Base-by-base conservation (phyloP, 805 yeast species). In the Lachancea lanzarotensis region DNA sequence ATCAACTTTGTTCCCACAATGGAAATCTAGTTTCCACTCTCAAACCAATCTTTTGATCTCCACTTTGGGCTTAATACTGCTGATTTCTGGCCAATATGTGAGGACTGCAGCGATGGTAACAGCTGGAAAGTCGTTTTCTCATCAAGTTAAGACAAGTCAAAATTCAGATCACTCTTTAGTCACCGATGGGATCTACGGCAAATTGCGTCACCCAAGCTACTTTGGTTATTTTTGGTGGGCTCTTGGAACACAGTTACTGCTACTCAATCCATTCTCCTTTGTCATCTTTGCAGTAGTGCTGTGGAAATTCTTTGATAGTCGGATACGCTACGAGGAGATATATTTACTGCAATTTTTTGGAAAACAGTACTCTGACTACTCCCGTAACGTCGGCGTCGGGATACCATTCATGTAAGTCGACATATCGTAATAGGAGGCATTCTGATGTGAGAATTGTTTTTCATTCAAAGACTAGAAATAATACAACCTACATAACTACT, bases 181-280 rank as follows among this genome's bases (percentile, higher is more conserved):
- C 11, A 86, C 87, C 0, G 52, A 64, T 10, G 98, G 97, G 0
- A 67, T 91, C 2, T 93, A 91, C 62, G 46, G 70, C 1, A 51
- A 65, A 20, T 66, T 77, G 13, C 72, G 98, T 49, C 98, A 93
- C 62, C 98, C 98, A 6, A 82, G 95, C 39, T 93, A 93, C 64
- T 74, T 80, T 34, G 98, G 97, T 0, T 93, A 84, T 62, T 90
- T 80, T 58, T 80, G 88, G 78, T 93, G 98, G 97, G 91, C 95
- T 12, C 52, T 90, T 3, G 97, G 97, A 0, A 72, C 88, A 1
- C 95, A 91, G 60, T 19, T 93, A 38, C 51, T 82, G 48, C 63
- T 91, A 46, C 65, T 78, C 37, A 93, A 89, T 64, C 79, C 84
- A 6, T 38, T 87, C 0, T 72, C 88, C 1, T 55, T 76, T 2